These are phyloP conservation scores for Ophiostoma sp. DNA, from an alignment of 2,329 filamentous ascomycete genomes.

Conservation along the genomic window DNA sequence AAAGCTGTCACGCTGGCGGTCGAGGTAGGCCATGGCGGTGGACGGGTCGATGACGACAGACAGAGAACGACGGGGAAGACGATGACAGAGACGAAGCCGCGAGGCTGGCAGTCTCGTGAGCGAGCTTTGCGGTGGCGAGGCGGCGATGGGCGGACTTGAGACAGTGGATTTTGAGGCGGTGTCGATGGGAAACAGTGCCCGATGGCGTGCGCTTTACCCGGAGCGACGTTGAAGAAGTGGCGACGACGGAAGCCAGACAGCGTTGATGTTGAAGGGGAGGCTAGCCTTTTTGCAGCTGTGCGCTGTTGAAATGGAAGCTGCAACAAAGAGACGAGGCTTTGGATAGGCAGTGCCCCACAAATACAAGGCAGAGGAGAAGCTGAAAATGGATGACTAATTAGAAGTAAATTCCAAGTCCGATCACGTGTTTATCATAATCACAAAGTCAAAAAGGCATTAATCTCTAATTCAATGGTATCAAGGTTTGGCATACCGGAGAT, in stretches of 20 bases:
- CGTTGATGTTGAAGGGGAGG: background rate
- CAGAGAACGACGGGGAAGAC: background rate
- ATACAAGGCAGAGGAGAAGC: background rate
- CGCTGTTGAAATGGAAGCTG: background rate
- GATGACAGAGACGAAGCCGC: background rate
- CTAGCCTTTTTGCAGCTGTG: constrained; percentile 1
- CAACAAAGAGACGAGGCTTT: background rate
- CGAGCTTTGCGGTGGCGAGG: background rate
- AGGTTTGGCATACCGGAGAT: no score
- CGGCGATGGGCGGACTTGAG: background rate
- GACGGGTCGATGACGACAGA: background rate
- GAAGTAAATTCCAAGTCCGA: background rate
- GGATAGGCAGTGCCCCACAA: background rate
- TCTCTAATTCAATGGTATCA: no score
- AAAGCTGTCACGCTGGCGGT: constrained; percentile 60
- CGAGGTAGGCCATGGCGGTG: constrained; percentile 48
- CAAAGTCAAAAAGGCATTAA: background rate
- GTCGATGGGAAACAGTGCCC: background rate
- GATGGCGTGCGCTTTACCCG: background rate
- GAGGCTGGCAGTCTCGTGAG: background rate
- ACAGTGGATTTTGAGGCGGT: background rate
- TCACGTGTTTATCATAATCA: background rate
- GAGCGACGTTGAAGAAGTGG: background rate
- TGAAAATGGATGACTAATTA: background rate
- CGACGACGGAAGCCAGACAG: background rate